A percentile compares a stretch with the other conserved stretches of the same genome.
Evolutionary conservation across 768 basidiomycete species (phyloP).

Genomic region (Cyathus striatus): DNA sequence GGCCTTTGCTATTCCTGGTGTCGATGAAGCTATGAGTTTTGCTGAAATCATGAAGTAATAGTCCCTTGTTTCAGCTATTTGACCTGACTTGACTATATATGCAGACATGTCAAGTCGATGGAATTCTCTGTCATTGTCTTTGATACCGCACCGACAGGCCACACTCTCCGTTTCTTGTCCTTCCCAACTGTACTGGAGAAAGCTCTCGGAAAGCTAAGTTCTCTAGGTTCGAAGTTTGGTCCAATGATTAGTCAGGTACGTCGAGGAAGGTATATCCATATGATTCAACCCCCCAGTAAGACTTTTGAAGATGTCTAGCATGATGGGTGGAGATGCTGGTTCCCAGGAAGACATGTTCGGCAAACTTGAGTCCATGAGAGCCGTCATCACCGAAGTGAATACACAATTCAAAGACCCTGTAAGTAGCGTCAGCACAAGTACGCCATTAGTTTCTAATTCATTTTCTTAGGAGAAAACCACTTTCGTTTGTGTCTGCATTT

Average conservation of each 20-base stretch:
- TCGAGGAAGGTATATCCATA: constrained; percentile 19
- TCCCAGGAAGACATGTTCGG: constrained; percentile 99
- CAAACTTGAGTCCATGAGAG: constrained; percentile 95
- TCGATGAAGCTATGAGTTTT: constrained; percentile 99
- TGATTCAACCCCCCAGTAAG: background rate
- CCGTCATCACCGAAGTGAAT: constrained; percentile 97
- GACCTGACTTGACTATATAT: background rate
- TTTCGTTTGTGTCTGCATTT: constrained; percentile 98
- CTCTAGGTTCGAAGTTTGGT: constrained; percentile 91
- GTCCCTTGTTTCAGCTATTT: constrained; percentile 69
- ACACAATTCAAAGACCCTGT: constrained; percentile 99
- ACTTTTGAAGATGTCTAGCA: constrained; percentile 72
- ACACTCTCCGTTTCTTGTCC: constrained; percentile 97
- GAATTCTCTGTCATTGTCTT: constrained; percentile 99
- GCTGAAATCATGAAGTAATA: constrained; percentile 98
- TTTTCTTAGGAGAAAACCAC: constrained; percentile 86
- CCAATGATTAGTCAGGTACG: constrained; percentile 88
- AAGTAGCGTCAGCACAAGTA: too few species aligned
- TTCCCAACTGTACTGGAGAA: constrained; percentile 98
- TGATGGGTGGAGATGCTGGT: constrained; percentile 91
- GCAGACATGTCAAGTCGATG: constrained; percentile 98
- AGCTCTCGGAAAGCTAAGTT: constrained; percentile 90
- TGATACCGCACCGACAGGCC: constrained; percentile 97
- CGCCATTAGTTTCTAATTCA: background rate
- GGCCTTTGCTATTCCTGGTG: constrained; percentile 97